phyloP scores from a whole-genome alignment of 768 basidiomycete species.

The Hortiboletus campestris region DNA sequence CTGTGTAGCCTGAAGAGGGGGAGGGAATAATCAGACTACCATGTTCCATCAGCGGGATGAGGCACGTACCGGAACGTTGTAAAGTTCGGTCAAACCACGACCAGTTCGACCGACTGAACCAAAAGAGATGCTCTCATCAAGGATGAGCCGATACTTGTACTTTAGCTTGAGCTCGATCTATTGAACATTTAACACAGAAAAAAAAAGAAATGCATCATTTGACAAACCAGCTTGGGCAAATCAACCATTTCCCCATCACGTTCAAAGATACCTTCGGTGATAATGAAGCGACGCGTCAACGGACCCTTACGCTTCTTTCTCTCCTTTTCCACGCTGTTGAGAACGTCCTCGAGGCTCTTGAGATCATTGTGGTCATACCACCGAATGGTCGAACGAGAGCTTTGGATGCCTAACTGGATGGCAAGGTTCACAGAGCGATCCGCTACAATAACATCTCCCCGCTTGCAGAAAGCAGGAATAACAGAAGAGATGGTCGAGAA shows the following conservation, averaged over 20 bases:
- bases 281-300: constrained; percentile 88
- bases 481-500: constrained; percentile 91
- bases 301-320: constrained; percentile 77
- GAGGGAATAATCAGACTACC: not conserved
- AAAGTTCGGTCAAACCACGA: constrained; percentile 91
- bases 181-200: not conserved
- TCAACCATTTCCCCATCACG: constrained; percentile 92
- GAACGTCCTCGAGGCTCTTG: constrained; percentile 83
- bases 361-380: constrained; percentile 98
- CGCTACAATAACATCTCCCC: constrained; percentile 97
- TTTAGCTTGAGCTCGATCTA: constrained; percentile 93
- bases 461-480: constrained; percentile 96
- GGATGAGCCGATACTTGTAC: constrained; percentile 92
- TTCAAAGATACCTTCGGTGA: constrained; percentile 97
- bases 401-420: constrained; percentile 94
- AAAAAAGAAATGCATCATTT: not conserved
- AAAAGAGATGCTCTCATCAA: constrained; percentile 94
- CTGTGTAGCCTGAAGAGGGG: constrained; percentile 60
- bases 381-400: constrained; percentile 84
- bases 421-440: constrained; percentile 96
- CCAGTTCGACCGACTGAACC: constrained; percentile 92
- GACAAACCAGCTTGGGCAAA: constrained; percentile 83
- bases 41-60: not conserved
- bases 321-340: constrained; percentile 84
- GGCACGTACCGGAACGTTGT: constrained; percentile 79